Conservation (phyloP, 495 filamentous ascomycete genomes). For the Extremus antarcticus region DNA sequence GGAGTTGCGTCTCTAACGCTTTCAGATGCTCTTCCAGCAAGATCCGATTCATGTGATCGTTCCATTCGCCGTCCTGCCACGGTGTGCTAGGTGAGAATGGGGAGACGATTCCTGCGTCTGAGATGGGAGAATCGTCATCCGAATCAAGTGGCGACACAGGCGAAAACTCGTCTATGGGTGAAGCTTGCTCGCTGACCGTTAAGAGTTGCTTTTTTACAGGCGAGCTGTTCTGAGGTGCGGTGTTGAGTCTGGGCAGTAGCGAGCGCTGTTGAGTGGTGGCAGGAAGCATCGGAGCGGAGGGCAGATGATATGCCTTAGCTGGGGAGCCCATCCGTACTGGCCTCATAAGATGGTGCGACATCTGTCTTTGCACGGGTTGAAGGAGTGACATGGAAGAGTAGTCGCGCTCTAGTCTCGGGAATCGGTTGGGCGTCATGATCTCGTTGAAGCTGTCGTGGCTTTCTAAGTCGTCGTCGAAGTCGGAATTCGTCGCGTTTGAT, state of each 20-base stretch:
- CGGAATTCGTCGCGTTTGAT: conserved; percentile 2
- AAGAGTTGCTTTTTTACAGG: background rate
- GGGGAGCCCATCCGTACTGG: conserved; percentile 8
- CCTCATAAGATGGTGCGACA: conserved; percentile 5
- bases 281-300: conserved; percentile 4
- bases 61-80: background rate
- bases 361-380: background rate
- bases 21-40: conserved; percentile 3
- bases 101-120: conserved; percentile 5
- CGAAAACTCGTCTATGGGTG: background rate
- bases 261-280: background rate
- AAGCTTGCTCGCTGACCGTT: background rate
- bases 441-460: conserved; percentile 16
- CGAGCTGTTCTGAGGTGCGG: background rate
- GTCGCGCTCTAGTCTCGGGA: conserved; percentile 4
- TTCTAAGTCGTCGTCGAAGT: conserved; percentile 9
- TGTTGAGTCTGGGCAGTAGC: conserved; percentile 6
- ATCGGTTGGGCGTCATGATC: conserved; percentile 10
- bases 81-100: conserved; percentile 4
- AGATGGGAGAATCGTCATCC: background rate
- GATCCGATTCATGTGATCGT: background rate
- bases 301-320: conserved; percentile 4
- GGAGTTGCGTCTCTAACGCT: conserved; percentile 8
- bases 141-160: conserved; percentile 6
- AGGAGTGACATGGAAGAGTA: conserved; percentile 8